Percentiles rank a stretch among this genome's conserved stretches.
These are phyloP conservation scores for Cajanus cajan DNA, from an alignment of 306 rosid species.

Conservation along the genomic window DNA sequence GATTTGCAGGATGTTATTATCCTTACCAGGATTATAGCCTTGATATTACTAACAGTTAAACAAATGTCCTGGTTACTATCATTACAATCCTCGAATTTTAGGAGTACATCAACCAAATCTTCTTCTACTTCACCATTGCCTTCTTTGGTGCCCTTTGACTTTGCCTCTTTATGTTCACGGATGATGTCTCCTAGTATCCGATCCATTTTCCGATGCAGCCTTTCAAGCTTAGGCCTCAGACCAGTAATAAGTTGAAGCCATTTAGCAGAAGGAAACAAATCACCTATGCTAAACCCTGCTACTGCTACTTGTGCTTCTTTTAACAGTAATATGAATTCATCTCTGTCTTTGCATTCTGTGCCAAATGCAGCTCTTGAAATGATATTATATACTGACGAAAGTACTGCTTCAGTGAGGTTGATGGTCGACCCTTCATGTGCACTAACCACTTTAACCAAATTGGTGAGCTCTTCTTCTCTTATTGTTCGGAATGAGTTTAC, in stretches of 20 bases:
- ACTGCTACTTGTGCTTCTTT: background rate
- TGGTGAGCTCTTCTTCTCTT: conserved; percentile 34
- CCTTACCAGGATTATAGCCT: background rate
- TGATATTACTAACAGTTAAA: background rate
- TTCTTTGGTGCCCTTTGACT: background rate
- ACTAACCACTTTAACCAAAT: conserved; percentile 5
- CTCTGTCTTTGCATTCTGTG: conserved; percentile 25
- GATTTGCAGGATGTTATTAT: background rate
- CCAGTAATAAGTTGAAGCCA: conserved; percentile 35
- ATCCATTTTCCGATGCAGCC: background rate
- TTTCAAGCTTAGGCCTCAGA: background rate
- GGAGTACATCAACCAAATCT: background rate
- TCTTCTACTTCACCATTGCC: background rate
- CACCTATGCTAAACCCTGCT: conserved; percentile 29
- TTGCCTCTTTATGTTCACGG: background rate
- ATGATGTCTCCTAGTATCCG: background rate
- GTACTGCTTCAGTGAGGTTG: conserved; percentile 23
- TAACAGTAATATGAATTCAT: background rate
- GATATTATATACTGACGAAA: background rate
- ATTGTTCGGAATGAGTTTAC: conserved; percentile 24
- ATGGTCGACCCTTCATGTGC: conserved; percentile 16
- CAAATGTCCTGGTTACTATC: background rate
- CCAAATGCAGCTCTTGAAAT: conserved; percentile 29
- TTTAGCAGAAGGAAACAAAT: conserved; percentile 42
- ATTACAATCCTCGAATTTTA: background rate